phyloP scores from a whole-genome alignment of 768 basidiomycete genomes.

The Mycena maculata region DNA sequence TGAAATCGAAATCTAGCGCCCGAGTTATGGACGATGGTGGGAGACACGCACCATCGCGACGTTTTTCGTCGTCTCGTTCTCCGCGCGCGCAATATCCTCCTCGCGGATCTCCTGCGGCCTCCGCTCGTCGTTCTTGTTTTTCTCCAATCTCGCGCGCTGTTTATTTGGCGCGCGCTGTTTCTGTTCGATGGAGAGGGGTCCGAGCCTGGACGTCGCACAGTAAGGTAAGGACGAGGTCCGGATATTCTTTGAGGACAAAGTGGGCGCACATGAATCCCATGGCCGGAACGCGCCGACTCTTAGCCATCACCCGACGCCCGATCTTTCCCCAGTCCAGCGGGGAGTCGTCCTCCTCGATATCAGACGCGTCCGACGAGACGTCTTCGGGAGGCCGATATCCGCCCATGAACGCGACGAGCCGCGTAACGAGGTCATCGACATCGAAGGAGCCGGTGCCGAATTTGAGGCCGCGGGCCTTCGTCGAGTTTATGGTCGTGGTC shows the following conservation, averaged over 20 bases:
- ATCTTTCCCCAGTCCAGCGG: slow-evolving; percentile 87
- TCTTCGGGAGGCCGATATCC: slow-evolving; percentile 59
- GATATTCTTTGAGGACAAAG: not conserved
- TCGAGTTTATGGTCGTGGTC: slow-evolving; percentile 80
- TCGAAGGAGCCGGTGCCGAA: slow-evolving; percentile 90
- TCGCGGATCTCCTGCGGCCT: slow-evolving; percentile 85
- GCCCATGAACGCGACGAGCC: slow-evolving; percentile 81
- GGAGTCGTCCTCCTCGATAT: slow-evolving; percentile 61
- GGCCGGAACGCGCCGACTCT: slow-evolving; percentile 81
- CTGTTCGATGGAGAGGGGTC: slow-evolving; percentile 87
- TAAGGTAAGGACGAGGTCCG: too few species aligned
- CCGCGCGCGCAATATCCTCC: slow-evolving; percentile 83
- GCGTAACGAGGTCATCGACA: slow-evolving; percentile 87
- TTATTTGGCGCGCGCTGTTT: slow-evolving; percentile 75
- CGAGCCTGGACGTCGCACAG: slow-evolving; percentile 87
- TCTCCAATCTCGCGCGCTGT: slow-evolving; percentile 72
- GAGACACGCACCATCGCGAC: slow-evolving; percentile 70
- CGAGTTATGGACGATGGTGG: not conserved
- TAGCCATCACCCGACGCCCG: slow-evolving; percentile 84
- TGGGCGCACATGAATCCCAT: slow-evolving; percentile 87
- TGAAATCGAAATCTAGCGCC: not conserved
- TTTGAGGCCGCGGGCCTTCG: slow-evolving; percentile 90
- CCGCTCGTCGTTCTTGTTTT: slow-evolving; percentile 72
- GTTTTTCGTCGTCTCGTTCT: slow-evolving; percentile 92
- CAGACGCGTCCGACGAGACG: not conserved